Evolutionary conservation across 148 eudicot genomes (phyloP), one percentile per base, ranked within the genome.

Genomic region (Dysphania ambrosioides): DNA sequence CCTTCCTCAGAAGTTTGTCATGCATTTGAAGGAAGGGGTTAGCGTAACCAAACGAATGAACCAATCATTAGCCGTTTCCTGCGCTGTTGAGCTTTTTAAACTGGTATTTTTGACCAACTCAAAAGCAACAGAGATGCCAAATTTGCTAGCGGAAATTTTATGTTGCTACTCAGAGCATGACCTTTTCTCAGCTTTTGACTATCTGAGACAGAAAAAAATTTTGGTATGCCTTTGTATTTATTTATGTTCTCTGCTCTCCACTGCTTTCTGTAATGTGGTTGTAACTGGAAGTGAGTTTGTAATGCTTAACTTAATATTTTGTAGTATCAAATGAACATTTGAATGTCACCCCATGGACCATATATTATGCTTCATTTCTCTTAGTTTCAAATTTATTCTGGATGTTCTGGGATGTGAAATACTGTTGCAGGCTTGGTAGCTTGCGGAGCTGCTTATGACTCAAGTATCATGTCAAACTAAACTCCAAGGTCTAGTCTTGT

Each of bases 91-190:
- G 88, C 87, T 95, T 65, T 90, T 92, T 75, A 95, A 95, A 89
- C 96, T 95, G 15, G 86, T 92, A 75, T 95, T 92, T 81, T 83
- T 95, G 79, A 90, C 86, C 84, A 82, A 88, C 21, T 79, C 99
- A 49, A 86, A 75, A 76, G 80, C 91, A 40, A 81, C 89, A 61
- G 93, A 89, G 80, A 88, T 79, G 72, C 88, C 96, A 65, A 85
- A 76, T 77, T 77, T 92, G 87, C 89, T 95, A 60, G 93, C 93
- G 32, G 88, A 90, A 79, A 95, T 97, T 40, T 84, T 95, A 64
- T 83, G 92, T 64, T 86, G 96, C 57, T 95, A 92, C 77, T 95
- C 99, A 15, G 93, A 95, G 82, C 97, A 89, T 81, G 99, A 95
- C 82, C 93, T 90, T 71, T 89, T 87, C 86, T 85, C 96, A 66